phyloP scores from a whole-genome alignment of 2,329 filamentous ascomycete genomes.

The Monilinia vaccinii-corymbosi region DNA sequence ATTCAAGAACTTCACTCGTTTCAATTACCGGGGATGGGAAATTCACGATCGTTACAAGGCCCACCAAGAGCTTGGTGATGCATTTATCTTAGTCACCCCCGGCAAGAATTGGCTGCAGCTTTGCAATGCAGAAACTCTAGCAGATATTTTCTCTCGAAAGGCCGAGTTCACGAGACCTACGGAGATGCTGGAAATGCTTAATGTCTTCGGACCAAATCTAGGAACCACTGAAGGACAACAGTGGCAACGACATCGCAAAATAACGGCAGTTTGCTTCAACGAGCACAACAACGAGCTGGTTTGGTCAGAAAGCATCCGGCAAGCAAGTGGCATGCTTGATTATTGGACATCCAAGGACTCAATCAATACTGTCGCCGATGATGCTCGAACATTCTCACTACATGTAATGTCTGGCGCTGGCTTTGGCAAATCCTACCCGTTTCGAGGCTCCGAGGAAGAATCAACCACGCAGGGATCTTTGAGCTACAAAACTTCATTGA shows the following conservation, averaged over 20 bases:
- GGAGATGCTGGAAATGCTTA: conserved; percentile 5
- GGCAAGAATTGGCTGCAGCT: conserved; percentile 6
- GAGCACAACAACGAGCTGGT: neutral
- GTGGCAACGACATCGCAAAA: conserved; percentile 8
- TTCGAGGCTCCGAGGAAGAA: neutral
- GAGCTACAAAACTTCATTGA: neutral
- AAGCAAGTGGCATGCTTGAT: neutral
- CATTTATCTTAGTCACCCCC: conserved; percentile 4
- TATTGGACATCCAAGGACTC: neutral
- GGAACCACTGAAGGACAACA: conserved; percentile 5
- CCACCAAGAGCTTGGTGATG: conserved; percentile 5
- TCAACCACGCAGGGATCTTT: neutral
- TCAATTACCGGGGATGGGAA: conserved; percentile 7
- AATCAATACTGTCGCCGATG: neutral
- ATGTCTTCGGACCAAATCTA: conserved; percentile 2
- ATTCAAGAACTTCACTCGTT: conserved; percentile 6
- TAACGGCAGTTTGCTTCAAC: conserved; percentile 2
- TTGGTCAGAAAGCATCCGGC: conserved; percentile 3
- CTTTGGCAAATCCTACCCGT: conserved; percentile 4
- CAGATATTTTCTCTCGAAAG: neutral
- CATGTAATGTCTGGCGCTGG: conserved; percentile 7
- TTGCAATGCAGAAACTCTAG: neutral
- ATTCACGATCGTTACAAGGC: conserved; percentile 5
- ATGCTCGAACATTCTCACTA: conserved; percentile 1
- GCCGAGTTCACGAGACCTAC: neutral